Base-by-base conservation (phyloP, 352 stramenopile genomes). In the Plasmopara halstedii region DNA sequence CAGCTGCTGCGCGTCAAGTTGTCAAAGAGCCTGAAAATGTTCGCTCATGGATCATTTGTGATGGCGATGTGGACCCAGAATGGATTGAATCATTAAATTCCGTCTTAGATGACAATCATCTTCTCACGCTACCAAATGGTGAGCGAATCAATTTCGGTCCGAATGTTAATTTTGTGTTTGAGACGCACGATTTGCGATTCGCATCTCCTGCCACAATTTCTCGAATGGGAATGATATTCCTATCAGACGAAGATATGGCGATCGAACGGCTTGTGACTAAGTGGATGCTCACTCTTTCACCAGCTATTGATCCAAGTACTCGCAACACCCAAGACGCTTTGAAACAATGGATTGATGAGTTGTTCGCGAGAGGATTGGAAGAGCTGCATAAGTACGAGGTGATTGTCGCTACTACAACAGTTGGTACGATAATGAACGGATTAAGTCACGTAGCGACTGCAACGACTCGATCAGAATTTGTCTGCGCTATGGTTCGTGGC, bases 41-140 rank as follows among this genome's bases (percentile, higher is more conserved):
- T 3, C 82, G 83, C 3, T 96, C 82, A 1, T 98, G 94, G 94
- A 95, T 98, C 33, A 82, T 98, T 21, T 98, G 87, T 47, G 94
- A 98, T 50, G 94, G 94, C 6, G 93, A 98, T 43, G 91, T 98
- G 13, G 94, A 98, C 50, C 88, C 94, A 0, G 89, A 97, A 53
- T 98, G 94, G 94, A 98, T 98, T 47, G 94, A 98, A 62, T 95
- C 76, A 17, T 58, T 98, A 0, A 98, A 98, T 54, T 97, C 88
- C 0, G 94, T 98, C 2, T 50, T 98, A 1, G 94, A 98, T 35
- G 95, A 98, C 58, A 98, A 98, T 57, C 84, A 97, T 43, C 47
- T 98, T 20, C 73, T 98, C 7, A 98, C 94, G 8, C 57, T 98
- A 33, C 94, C 94, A 2, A 98, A 97, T 42, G 94, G 94, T 27